Evolutionary conservation across 2,329 filamentous ascomycete genomes (phyloP).

Genomic region (Verticillium nonalfalfae): DNA sequence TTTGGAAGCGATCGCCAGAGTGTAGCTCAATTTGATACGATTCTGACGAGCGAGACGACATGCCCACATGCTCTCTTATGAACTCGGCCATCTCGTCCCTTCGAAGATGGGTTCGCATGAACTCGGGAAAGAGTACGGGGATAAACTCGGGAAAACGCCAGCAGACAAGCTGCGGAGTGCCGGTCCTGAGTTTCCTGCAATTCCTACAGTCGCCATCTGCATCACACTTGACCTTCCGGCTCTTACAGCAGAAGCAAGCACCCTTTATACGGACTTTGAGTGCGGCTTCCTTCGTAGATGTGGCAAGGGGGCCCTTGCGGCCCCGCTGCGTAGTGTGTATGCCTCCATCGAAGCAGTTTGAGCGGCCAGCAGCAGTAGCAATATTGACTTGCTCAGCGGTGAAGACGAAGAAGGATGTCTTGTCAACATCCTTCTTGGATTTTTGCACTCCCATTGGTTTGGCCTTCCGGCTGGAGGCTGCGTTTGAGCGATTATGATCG

Average conservation of each 20-base stretch:
- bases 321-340: constrained; percentile 44
- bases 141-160: constrained; percentile 54
- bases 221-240: constrained; percentile 53
- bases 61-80: constrained; percentile 39
- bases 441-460: constrained; percentile 21
- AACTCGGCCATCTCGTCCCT: constrained; percentile 44
- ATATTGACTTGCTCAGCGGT: constrained; percentile 44
- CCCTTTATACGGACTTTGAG: constrained; percentile 46
- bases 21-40: constrained; percentile 40
- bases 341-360: constrained; percentile 48
- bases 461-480: neutral
- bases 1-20: constrained; percentile 36
- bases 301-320: constrained; percentile 48
- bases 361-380: constrained; percentile 39
- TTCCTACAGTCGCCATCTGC: constrained; percentile 49
- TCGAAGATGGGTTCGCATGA: constrained; percentile 43
- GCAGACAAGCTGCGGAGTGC: constrained; percentile 48
- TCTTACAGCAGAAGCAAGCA: constrained; percentile 51
- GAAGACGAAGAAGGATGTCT: constrained; percentile 46
- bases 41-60: constrained; percentile 30
- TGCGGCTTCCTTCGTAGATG: constrained; percentile 48
- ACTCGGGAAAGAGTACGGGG: constrained; percentile 42
- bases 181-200: constrained; percentile 44
- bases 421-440: constrained; percentile 15
- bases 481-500: neutral